Evolutionary conservation across 208 protist genomes (phyloP).

Genomic region (Trypanosoma cruzi): DNA sequence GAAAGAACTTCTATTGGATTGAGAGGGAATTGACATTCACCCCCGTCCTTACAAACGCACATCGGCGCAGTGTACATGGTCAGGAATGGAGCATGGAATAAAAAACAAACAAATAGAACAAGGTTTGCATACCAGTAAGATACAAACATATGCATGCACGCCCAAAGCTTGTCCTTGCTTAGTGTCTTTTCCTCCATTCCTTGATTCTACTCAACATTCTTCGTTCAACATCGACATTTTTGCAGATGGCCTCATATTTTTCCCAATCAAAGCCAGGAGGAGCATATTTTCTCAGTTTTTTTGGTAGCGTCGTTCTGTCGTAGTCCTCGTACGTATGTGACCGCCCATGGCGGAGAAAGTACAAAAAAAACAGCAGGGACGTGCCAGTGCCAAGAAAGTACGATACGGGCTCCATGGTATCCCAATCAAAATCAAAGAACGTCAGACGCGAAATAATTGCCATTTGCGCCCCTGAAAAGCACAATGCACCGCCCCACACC

Average conservation of each 20-base stretch:
- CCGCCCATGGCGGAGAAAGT: constrained; percentile 52
- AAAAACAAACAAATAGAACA: too few species aligned
- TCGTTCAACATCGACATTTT: constrained; percentile 44
- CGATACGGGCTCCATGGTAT: constrained; percentile 91
- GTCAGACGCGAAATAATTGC: constrained; percentile 84
- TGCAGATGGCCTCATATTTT: constrained; percentile 48
- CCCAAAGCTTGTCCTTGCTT: too few species aligned
- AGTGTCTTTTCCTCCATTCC: constrained; percentile 40
- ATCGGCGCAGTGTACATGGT: too few species aligned
- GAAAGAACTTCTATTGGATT: too few species aligned
- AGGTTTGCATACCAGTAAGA: too few species aligned
- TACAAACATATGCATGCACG: too few species aligned
- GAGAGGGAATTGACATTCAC: too few species aligned
- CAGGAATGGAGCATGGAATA: too few species aligned
- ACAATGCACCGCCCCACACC: constrained; percentile 63
- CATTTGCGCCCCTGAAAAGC: constrained; percentile 66
- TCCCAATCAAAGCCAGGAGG: constrained; percentile 74
- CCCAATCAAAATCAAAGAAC: constrained; percentile 90
- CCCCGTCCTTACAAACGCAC: too few species aligned
- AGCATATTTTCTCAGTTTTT: constrained; percentile 61
- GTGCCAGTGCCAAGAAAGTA: constrained; percentile 75
- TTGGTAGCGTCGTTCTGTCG: constrained; percentile 50
- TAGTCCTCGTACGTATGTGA: constrained; percentile 62
- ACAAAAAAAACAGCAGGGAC: constrained; percentile 67
- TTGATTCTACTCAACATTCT: constrained; percentile 38